phyloP scores from a whole-genome alignment of 2,329 filamentous ascomycete genomes.

The Alternaria sp. region DNA sequence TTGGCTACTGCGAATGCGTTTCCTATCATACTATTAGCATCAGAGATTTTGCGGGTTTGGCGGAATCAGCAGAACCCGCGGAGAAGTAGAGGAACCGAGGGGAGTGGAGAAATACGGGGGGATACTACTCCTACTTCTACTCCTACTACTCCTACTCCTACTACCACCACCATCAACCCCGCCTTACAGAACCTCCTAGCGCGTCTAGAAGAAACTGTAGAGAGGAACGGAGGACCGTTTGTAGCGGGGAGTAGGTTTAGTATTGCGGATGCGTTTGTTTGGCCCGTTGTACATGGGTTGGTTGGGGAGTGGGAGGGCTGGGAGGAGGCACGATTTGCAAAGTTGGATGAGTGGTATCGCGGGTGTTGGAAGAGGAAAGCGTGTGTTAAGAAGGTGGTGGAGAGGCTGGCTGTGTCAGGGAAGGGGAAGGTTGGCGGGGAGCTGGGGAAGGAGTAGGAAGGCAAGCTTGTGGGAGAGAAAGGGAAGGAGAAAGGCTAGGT shows the following conservation, averaged over 20 bases:
- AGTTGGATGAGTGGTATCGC: constrained; percentile 35
- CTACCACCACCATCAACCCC: neutral
- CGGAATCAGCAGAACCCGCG: neutral
- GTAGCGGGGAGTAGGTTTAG: constrained; percentile 41
- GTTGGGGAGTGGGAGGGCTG: constrained; percentile 29
- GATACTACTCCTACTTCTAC: neutral
- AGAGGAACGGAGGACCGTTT: constrained; percentile 27
- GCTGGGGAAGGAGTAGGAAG: no score
- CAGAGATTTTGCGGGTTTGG: constrained; percentile 24
- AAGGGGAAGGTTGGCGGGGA: neutral
- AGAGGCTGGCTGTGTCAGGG: no score
- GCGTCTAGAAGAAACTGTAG: constrained; percentile 24
- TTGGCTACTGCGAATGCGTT: constrained; percentile 28
- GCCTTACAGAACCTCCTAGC: neutral
- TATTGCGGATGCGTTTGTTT: constrained; percentile 42
- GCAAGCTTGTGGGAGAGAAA: no score
- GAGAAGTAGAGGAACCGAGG: neutral
- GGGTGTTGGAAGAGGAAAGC: constrained; percentile 42
- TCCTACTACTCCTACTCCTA: neutral
- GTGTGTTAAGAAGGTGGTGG: constrained; percentile 27
- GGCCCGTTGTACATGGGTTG: constrained; percentile 41
- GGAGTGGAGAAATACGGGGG: no score
- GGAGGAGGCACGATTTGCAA: constrained; percentile 17
- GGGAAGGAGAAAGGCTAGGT: no score
- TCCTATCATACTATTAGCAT: constrained; percentile 21